Conservation (phyloP, 2,329 filamentous ascomycete species). For the Neurospora sp. region DNA sequence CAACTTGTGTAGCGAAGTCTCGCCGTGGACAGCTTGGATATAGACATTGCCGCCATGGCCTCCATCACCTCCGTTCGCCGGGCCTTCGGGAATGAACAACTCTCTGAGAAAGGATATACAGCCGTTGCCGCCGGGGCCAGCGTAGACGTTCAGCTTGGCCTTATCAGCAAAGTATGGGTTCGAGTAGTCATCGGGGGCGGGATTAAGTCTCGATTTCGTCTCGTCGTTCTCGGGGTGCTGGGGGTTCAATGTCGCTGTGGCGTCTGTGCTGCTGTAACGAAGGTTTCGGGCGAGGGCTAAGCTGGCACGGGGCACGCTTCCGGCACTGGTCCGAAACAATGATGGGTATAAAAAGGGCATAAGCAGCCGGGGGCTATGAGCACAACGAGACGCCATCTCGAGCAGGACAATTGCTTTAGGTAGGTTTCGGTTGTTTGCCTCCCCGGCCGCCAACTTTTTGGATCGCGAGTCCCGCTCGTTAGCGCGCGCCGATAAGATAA, state of each 20-base stretch:
- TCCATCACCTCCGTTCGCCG: constrained; percentile 89
- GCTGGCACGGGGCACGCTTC: constrained; percentile 17
- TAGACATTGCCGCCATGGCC: constrained; percentile 87
- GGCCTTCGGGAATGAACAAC: constrained; percentile 78
- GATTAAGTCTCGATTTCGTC: constrained; percentile 56
- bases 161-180: constrained; percentile 78
- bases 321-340: constrained; percentile 24
- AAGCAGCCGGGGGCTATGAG: constrained; percentile 26
- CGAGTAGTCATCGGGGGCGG: constrained; percentile 73
- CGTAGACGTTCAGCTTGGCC: constrained; percentile 65
- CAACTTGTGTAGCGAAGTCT: constrained; percentile 90
- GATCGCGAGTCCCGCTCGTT: background rate
- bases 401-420: background rate
- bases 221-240: constrained; percentile 15
- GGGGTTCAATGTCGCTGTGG: background rate
- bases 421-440: background rate
- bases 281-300: constrained; percentile 7
- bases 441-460: background rate
- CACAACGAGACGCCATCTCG: constrained; percentile 32
- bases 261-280: constrained; percentile 15
- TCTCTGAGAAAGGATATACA: constrained; percentile 93
- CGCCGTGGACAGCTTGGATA: constrained; percentile 82
- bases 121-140: constrained; percentile 77
- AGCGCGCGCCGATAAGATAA: background rate
- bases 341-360: constrained; percentile 43